A percentile compares a stretch with the other conserved stretches of the same genome.
Conservation (phyloP, 768 basidiomycete genomes). For the Leccinum truebloodii region DNA sequence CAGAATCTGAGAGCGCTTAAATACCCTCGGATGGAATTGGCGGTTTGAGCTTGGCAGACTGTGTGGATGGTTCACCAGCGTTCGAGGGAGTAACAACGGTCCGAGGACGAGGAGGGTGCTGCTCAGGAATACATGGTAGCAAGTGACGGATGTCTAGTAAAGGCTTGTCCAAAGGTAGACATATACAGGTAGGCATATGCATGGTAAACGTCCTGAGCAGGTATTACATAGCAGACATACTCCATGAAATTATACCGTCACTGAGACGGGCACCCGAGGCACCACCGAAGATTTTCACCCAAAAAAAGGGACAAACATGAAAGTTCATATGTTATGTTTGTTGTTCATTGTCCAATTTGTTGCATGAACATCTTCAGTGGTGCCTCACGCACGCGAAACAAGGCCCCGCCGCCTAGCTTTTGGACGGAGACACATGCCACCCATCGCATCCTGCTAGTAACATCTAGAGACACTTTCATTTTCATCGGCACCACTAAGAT, state of each 20-base stretch:
- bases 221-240: too few species aligned
- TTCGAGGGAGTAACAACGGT: constrained; percentile 46
- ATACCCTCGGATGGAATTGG: neutral
- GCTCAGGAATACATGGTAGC: constrained; percentile 9
- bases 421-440: too few species aligned
- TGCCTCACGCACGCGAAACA: neutral
- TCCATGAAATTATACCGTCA: too few species aligned
- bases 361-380: neutral
- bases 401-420: neutral
- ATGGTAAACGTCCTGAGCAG: too few species aligned
- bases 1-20: neutral
- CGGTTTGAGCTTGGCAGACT: constrained; percentile 4
- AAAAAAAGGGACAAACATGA: neutral
- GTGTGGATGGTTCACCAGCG: constrained; percentile 35
- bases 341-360: neutral
- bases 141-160: too few species aligned
- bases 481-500: neutral
- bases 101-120: constrained; percentile 51
- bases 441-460: too few species aligned
- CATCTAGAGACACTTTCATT: neutral
- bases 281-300: neutral
- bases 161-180: too few species aligned
- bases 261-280: neutral
- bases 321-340: neutral
- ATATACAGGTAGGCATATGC: too few species aligned